Evolutionary conservation across 768 basidiomycete genomes (phyloP), one percentile per base, ranked within the genome.

Genomic region (Tephrocybe sp.): DNA sequence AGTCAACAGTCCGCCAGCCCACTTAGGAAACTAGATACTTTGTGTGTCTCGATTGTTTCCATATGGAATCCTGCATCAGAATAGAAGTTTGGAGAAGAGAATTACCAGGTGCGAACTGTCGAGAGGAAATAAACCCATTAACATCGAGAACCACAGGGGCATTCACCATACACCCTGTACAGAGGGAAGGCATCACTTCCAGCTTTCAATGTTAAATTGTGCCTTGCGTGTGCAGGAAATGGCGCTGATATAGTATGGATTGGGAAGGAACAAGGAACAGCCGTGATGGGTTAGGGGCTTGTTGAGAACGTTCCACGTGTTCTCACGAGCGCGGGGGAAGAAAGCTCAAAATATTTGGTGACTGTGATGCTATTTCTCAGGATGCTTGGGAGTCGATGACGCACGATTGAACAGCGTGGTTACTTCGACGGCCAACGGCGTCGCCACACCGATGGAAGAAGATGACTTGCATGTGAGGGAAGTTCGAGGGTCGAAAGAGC

Each of bases 291-390:
- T 38, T 20, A 20, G 20, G 37, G 24, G 37, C 37, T 40, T 47
- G 46, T 39, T 41, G 24, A 48, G 33, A 20, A 48, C 30, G 30
- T 55, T 36, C 10, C 54, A 56, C 46, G 46, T 56, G 50, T 51
- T 39, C 24, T 32, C 26, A 43, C 20, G 48, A 44, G 43, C 42
- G 43, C 42, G 41, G 26, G 41, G 17, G 41, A 48, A 47, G 26
- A 25, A 11, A 20, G 43, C 26, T 24, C 32, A 12, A 4, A 30
- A 11, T 30, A 11, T 30, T 30, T 30, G 28, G 28, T 5, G 18
- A 33, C 6, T 9, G 5, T 18, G 18, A n/a, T 26, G 18, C 12
- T 21, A 48, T 9, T 26, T 38, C 23, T 44, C 42, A 44, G 15
- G 25, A 43, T 15, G 1, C 7, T 24, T 1, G 21, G 17, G 14